Evolutionary conservation across 2,329 filamentous ascomycete species (phyloP).

Genomic region (Botrytis cinerea): DNA sequence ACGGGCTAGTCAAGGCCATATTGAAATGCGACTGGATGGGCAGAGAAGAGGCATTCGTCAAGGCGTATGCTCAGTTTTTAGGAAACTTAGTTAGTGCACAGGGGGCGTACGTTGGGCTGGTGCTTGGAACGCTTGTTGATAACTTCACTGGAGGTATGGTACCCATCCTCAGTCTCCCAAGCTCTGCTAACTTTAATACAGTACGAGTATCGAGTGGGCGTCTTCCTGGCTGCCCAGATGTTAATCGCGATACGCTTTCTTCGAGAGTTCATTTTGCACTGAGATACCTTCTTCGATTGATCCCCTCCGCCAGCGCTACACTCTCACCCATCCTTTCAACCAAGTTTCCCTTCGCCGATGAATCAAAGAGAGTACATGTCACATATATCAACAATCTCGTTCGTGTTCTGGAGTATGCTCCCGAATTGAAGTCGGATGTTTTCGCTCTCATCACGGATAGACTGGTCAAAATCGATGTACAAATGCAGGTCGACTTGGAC

Average conservation of each 20-base stretch:
- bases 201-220: constrained; percentile 44
- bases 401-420: constrained; percentile 73
- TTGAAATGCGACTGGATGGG: constrained; percentile 66
- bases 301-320: constrained; percentile 74
- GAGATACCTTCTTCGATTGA: constrained; percentile 74
- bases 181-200: constrained; percentile 45
- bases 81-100: constrained; percentile 79
- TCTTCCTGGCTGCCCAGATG: constrained; percentile 55
- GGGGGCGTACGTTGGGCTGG: constrained; percentile 70
- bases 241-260: constrained; percentile 63
- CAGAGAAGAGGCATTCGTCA: constrained; percentile 64
- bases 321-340: constrained; percentile 66
- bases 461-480: constrained; percentile 90
- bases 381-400: constrained; percentile 88
- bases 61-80: constrained; percentile 68
- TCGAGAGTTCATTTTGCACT: constrained; percentile 75
- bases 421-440: constrained; percentile 76
- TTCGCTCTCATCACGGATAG: constrained; percentile 81
- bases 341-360: constrained; percentile 76
- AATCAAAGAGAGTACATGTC: constrained; percentile 76
- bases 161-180: constrained; percentile 9
- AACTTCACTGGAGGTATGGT: constrained; percentile 64
- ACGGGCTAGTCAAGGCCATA: constrained; percentile 58
- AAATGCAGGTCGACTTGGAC: constrained; percentile 91
- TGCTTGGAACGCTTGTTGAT: constrained; percentile 78